Base-by-base conservation (phyloP, 129 eudicot species). In the Glebionis coronaria region DNA sequence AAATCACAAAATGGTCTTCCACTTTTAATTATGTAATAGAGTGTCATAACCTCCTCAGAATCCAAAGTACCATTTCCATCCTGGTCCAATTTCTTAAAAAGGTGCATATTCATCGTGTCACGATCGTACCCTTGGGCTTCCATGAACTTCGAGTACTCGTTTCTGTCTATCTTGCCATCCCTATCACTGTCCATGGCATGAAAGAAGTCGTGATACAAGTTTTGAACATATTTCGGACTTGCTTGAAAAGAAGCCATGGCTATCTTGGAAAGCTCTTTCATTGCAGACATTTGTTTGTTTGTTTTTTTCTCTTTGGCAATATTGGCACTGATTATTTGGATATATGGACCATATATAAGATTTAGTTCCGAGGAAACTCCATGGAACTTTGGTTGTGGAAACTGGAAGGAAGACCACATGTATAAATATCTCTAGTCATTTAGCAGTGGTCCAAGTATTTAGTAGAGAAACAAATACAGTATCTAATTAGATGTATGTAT, bases 1-100 rank as follows among this genome's bases (percentile, higher is more conserved):
- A 9, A 12, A 49, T 45, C 62, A 49, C 90, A 84, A 64, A 81
- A 84, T 1, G 90, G 90, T 27, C 90, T 77, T 12, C 87, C 74
- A 28, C 82, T 84, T 55, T 73, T 85, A 19, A 81, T 56, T 35
- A 81, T 81, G 55, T 81, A 85, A 74, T 72, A 85, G 1, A 85
- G 56, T 2, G 81, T 73, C 87, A 81, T 72, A 10, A 84, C 84
- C 29, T 81, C 90, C 12, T 10, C 59, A 61, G 78, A 81, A 62
- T 81, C 87, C 12, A 81, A 77, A 9, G 71, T 76, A 3, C 78
- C 78, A 44, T 75, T 72, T 0, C 31, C 53, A 16, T 79, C 81
- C 5, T 1, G 65, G 64, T 81, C 90, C 9, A 81, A 29, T 47
- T 69, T 73, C 5, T 73, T 44, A 29, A 85, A 85, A 21, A 85